Percentiles rank a stretch among this genome's conserved stretches.
These are phyloP conservation scores for Beauveria sp. DNA, from an alignment of 2,329 filamentous ascomycete genomes.

Conservation along the genomic window DNA sequence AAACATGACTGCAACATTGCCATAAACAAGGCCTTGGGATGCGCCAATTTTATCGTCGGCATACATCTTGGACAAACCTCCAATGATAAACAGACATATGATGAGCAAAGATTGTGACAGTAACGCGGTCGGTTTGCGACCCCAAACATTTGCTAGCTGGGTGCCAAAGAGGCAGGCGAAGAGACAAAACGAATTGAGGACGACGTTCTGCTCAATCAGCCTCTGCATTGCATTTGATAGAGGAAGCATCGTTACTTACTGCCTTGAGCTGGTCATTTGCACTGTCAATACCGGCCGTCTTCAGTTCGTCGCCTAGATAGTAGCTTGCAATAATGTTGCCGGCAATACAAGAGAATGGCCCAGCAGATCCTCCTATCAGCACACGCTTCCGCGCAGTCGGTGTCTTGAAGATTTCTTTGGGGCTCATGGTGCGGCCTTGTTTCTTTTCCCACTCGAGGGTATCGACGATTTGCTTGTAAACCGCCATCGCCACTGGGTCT, in stretches of 20 bases:
- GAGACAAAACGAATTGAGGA: constrained; percentile 44
- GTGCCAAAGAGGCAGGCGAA: constrained; percentile 34
- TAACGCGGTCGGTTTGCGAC: constrained; percentile 36
- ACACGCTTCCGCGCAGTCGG: constrained; percentile 41
- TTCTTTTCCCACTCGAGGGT: constrained; percentile 34
- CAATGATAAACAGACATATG: constrained; percentile 42
- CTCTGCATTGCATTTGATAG: neutral
- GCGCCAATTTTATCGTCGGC: constrained; percentile 21
- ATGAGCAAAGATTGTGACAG: constrained; percentile 30
- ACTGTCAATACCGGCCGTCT: constrained; percentile 38
- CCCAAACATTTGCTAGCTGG: constrained; percentile 32
- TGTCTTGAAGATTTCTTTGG: constrained; percentile 37
- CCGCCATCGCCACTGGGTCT: constrained; percentile 19
- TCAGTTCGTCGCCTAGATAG: constrained; percentile 32
- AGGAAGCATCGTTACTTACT: constrained; percentile 16
- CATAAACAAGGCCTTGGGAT: constrained; percentile 29
- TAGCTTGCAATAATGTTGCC: constrained; percentile 34
- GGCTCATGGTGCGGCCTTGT: constrained; percentile 31
- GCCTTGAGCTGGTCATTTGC: constrained; percentile 34
- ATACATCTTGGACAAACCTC: constrained; percentile 38
- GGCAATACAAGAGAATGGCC: constrained; percentile 19
- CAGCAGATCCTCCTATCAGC: constrained; percentile 37
- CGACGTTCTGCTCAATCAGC: constrained; percentile 31
- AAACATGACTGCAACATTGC: constrained; percentile 24
- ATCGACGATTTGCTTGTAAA: constrained; percentile 31